Percentiles rank a stretch among this genome's conserved stretches.
Evolutionary conservation across 495 filamentous ascomycete species (phyloP).

Genomic region (Penicillium atrosanguineum): DNA sequence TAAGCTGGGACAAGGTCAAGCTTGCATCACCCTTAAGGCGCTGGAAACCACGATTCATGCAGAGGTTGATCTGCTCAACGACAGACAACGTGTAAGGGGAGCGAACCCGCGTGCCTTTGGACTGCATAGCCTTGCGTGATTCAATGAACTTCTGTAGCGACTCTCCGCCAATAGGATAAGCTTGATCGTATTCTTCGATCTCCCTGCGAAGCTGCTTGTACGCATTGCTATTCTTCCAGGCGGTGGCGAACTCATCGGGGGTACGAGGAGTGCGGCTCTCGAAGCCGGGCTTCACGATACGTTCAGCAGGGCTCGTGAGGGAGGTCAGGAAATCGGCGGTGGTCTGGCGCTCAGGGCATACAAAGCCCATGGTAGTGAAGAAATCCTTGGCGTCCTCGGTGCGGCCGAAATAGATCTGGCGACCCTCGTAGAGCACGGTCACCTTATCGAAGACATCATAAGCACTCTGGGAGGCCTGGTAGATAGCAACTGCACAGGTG

Average conservation of each 20-base stretch:
- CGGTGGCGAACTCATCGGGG: conserved; percentile 66
- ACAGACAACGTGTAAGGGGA: conserved; percentile 50
- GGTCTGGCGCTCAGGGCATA: conserved; percentile 61
- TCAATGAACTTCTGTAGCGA: conserved; percentile 38
- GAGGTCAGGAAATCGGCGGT: conserved; percentile 78
- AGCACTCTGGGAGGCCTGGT: conserved; percentile 78
- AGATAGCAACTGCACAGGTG: conserved; percentile 72
- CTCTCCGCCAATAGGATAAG: conserved; percentile 41
- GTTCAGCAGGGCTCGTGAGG: conserved; percentile 64
- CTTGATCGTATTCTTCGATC: conserved; percentile 51
- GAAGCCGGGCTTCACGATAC: conserved; percentile 62
- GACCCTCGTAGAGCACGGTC: conserved; percentile 56
- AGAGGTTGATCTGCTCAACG: conserved; percentile 48
- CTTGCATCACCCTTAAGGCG: conserved; percentile 71
- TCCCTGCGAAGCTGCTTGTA: conserved; percentile 52
- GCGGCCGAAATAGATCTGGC: conserved; percentile 67
- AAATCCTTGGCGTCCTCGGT: conserved; percentile 60
- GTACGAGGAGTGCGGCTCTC: conserved; percentile 67
- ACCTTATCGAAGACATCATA: conserved; percentile 63
- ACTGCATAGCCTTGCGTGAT: conserved; percentile 44
- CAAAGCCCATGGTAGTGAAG: conserved; percentile 63
- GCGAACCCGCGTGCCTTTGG: conserved; percentile 36
- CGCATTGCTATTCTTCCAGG: conserved; percentile 56
- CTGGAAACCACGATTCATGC: conserved; percentile 52
- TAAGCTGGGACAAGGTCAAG: conserved; percentile 68